A percentile compares a stretch with the other conserved stretches of the same genome.
Conservation (phyloP, 805 yeast species). For the Monosporozyma aquatica region DNA sequence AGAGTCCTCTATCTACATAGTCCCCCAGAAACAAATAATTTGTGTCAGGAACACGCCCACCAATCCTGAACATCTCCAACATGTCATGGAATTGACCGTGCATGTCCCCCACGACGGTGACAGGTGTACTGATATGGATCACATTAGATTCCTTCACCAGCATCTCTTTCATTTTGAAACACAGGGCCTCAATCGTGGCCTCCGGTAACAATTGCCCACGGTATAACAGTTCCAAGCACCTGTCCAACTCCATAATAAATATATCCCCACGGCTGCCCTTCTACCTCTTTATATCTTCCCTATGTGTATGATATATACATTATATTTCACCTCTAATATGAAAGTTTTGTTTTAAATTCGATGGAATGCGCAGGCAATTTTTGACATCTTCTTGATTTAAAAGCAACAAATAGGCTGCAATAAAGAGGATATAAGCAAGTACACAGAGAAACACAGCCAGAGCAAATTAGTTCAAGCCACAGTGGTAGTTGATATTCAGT, state of each 20-base stretch:
- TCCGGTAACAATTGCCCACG: conserved; percentile 61
- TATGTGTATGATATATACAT: not conserved
- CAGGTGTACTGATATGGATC: conserved; percentile 73
- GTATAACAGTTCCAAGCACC: conserved; percentile 59
- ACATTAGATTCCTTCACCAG: conserved; percentile 78
- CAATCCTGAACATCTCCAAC: conserved; percentile 84
- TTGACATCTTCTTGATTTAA: no score
- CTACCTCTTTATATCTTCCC: not conserved
- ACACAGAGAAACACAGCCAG: no score
- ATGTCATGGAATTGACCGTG: conserved; percentile 96
- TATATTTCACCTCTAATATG: no score
- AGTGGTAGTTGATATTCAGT: no score
- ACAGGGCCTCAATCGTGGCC: conserved; percentile 57
- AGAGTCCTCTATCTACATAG: conserved; percentile 92
- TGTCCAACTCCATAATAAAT: conserved; percentile 59
- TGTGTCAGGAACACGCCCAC: conserved; percentile 88
- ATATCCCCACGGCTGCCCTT: no score
- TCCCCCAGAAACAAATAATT: conserved; percentile 91
- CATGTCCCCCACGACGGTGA: conserved; percentile 93
- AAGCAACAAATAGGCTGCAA: no score
- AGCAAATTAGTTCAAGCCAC: no score
- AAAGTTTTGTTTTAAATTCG: not conserved
- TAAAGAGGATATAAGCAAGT: no score
- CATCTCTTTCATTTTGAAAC: conserved; percentile 75
- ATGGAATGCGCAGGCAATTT: not conserved